Conservation (phyloP, 495 filamentous ascomycete genomes). For the Tuber aestivum region DNA sequence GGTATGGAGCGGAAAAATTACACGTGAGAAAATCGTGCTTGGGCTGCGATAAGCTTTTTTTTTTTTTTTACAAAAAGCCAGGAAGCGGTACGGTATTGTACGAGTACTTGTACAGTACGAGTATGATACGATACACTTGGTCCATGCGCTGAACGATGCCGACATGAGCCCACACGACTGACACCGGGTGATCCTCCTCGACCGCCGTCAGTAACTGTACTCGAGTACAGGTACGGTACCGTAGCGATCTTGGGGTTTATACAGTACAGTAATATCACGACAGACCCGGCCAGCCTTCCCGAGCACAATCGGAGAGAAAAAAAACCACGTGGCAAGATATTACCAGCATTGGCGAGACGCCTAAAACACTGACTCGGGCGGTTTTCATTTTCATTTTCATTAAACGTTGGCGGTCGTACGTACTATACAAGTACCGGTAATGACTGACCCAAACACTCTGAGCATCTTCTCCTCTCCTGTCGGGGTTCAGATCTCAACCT, state of each 20-base stretch:
- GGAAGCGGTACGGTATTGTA: neutral
- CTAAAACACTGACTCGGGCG: neutral
- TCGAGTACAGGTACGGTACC: too few species aligned
- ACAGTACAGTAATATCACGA: too few species aligned
- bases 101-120: too few species aligned
- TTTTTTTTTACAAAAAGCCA: neutral
- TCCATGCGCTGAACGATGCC: neutral
- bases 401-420: neutral
- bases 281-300: neutral
- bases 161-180: neutral
- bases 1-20: neutral
- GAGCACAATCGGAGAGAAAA: neutral
- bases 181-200: neutral
- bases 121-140: too few species aligned
- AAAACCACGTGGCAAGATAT: neutral
- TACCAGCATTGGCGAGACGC: neutral
- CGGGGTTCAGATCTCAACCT: neutral
- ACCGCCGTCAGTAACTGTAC: too few species aligned
- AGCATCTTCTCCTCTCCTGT: too few species aligned
- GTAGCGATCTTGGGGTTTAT: too few species aligned
- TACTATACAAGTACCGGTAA: neutral
- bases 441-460: neutral
- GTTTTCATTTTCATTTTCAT: neutral
- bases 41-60: slow-evolving; percentile 3
- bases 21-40: neutral